Base-by-base conservation (phyloP, 805 yeast genomes). In the Naumovozyma castellii region DNA sequence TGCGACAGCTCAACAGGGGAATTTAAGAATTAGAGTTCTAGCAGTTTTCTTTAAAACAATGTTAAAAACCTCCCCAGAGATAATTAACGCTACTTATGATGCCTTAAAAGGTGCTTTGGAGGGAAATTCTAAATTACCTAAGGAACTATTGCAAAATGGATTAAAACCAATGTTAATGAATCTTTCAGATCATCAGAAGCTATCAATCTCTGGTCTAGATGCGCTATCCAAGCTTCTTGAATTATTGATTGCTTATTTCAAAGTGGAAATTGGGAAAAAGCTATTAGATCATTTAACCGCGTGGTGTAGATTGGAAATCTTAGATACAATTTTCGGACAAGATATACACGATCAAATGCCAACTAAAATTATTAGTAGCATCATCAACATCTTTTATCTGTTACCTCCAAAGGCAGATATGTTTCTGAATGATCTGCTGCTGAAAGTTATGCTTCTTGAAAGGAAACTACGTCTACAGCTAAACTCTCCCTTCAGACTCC, bases 1-100 rank as follows among this genome's bases (percentile, higher is more conserved):
- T 52, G 72, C 88, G 0, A 68, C 79, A 22, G 78, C 83, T 4
- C 82, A 84, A 43, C 73, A 78, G 36, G 83, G 82, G 1, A 84
- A 80, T 53, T 82, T 90, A 2, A 69, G 97, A 53, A 80, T 86
- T 28, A 69, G 90, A 51, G 85, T 92, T 35, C 69, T 94, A 44
- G 94, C 95, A 4, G 96, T 92, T 0, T 90, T 92, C 59, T 92
- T 92, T 73, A 90, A 88, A 56, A 88, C 96, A 0, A 71, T 92
- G 56, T 78, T 92, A 54, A 84, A 88, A 37, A 79, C 80, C 35
- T 84, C 95, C 0, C 75, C 82, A 4, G 84, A 83, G 46, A 88
- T 88, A 15, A 88, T 92, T 40, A 85, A 86, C 55, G 96, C 97
- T 3, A 95, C 98, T 1, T 90, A 88, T 53, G 75, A 76, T 35